Evolutionary conservation across 805 yeast species (phyloP), one percentile per base, ranked within the genome.

Genomic region (Kuraishia ogatae): DNA sequence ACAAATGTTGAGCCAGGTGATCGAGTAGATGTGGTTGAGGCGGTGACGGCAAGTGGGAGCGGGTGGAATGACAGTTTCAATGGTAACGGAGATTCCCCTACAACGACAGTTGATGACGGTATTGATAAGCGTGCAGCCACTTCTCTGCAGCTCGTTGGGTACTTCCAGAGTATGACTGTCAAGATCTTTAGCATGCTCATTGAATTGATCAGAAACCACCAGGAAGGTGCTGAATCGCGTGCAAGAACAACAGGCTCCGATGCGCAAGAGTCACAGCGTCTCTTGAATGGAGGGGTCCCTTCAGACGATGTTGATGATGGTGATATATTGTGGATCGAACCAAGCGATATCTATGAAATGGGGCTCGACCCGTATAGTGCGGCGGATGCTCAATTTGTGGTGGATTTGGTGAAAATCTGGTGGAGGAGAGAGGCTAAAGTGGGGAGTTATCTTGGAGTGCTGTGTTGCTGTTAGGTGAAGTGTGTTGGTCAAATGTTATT

Each of bases 331-430:
- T 62, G 64, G 57, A 63, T 79, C n/a, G 76, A 72, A 39, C 70
- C 70, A 13, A 70, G 74, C 21, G 85, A 82, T 62, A 60, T 82
- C 48, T 65, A 71, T 23, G 83, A 80, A 56, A 78, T 82, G 83
- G 86, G 87, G 1, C 65, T 82, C 48, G 85, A 82, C 62, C 84
- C 85, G 2, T 72, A 77, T 58, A 73, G 80, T 22, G 24, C 60
- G 1, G 64, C 68, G 5, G 87, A 82, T 62, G 62, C 74, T 17
- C 70, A 69, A 26, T 81, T 82, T 61, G 62, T 80, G 15, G 58
- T 67, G 35, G 68, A 71, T 11, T 65, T 82, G 48, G 71, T 78
- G 50, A 19, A 19, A 43, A 35, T 46, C 7, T 52, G 53, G 53
- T 52, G 35, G 24, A 26, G 39, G 11, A 17, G 53, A 8, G 21